Evolutionary conservation across 192 early-diverging fungal species (phyloP).

Genomic region (Phlyctochytrium bullatum): DNA sequence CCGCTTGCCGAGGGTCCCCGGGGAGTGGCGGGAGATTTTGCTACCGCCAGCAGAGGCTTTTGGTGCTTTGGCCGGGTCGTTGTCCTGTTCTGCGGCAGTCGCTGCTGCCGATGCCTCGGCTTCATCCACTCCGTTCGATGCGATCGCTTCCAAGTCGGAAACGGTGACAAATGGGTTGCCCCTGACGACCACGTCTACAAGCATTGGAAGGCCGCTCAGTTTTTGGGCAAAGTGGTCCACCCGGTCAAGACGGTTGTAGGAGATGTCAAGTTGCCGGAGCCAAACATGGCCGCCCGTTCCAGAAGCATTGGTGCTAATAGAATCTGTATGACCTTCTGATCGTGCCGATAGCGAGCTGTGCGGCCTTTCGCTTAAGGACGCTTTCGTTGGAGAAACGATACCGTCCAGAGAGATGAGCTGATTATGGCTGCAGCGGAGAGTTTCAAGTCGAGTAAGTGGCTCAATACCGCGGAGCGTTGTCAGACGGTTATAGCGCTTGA

Average conservation of each 20-base stretch:
- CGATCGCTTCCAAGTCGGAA: background rate
- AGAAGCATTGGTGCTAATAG: background rate
- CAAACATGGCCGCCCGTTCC: constrained; percentile 13
- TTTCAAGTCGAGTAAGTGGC: constrained; percentile 38
- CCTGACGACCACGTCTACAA: constrained; percentile 33
- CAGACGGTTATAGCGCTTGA: constrained; percentile 41
- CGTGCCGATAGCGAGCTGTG: too few relatives aligned
- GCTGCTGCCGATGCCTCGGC: background rate
- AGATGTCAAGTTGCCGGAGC: constrained; percentile 33
- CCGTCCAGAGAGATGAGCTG: constrained; percentile 26
- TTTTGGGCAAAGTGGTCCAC: constrained; percentile 20
- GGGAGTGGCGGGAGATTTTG: too few relatives aligned
- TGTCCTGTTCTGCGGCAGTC: background rate
- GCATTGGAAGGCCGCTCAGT: constrained; percentile 28
- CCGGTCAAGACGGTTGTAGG: constrained; percentile 34
- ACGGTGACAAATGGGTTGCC: constrained; percentile 28
- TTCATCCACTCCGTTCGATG: background rate
- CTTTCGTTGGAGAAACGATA: too few relatives aligned
- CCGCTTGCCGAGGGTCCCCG: too few relatives aligned
- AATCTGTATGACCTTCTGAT: too few relatives aligned
- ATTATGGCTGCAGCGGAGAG: constrained; percentile 43
- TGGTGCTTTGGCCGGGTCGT: too few relatives aligned
- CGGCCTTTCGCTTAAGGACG: too few relatives aligned
- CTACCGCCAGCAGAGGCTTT: too few relatives aligned
- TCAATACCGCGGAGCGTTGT: constrained; percentile 38